Evolutionary conservation across 306 rosid species (phyloP).

Genomic region (Fragaria nilgerrensis): DNA sequence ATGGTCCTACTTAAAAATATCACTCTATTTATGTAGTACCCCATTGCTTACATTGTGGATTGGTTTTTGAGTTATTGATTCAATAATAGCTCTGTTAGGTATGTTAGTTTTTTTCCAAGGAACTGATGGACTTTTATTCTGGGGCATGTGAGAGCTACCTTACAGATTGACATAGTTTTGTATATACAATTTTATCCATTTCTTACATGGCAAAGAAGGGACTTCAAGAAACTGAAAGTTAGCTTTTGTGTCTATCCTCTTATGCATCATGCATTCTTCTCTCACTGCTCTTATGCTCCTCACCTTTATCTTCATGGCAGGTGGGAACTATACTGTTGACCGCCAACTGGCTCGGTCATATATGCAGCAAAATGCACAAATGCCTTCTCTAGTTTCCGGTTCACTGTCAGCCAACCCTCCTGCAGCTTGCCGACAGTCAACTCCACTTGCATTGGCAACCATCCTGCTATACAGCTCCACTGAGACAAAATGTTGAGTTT

Average conservation of each 20-base stretch:
- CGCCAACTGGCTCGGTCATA: constrained; percentile 33
- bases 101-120: background rate
- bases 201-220: background rate
- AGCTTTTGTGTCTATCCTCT: background rate
- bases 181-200: background rate
- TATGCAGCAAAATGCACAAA: constrained; percentile 33
- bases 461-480: constrained; percentile 20
- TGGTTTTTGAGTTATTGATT: background rate
- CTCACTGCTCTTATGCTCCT: constrained; percentile 3
- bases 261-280: background rate
- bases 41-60: background rate
- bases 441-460: constrained; percentile 7
- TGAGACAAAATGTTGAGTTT: constrained; percentile 26
- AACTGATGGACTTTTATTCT: background rate
- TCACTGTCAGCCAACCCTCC: constrained; percentile 26
- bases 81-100: background rate
- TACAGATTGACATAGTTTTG: background rate
- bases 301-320: constrained; percentile 31
- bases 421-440: constrained; percentile 31
- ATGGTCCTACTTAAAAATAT: background rate
- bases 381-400: constrained; percentile 26
- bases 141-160: background rate
- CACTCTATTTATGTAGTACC: background rate
- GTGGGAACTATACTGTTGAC: constrained; percentile 28
- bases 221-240: background rate